Evolutionary conservation across 495 filamentous ascomycete species (phyloP).

Genomic region (Symbiotaphrina buchneri): DNA sequence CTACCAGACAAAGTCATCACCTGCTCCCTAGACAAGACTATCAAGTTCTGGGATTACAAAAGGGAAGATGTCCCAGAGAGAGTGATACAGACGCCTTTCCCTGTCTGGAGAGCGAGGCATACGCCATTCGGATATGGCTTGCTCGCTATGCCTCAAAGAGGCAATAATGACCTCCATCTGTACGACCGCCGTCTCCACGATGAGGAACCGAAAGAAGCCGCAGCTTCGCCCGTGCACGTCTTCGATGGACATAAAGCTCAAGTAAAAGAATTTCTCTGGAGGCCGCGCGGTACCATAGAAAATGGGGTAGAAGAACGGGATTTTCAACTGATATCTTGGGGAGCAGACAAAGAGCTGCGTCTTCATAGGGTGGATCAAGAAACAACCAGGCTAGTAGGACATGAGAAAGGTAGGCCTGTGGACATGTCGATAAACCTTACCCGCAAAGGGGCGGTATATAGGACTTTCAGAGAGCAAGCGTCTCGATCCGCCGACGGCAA

Average conservation of each 20-base stretch:
- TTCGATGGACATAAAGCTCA: slow-evolving; percentile 71
- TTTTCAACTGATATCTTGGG: slow-evolving; percentile 88
- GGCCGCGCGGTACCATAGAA: slow-evolving; percentile 47
- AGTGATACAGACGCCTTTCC: slow-evolving; percentile 59
- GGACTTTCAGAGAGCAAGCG: slow-evolving; percentile 46
- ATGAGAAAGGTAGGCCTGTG: slow-evolving; percentile 41
- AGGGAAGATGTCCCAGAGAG: slow-evolving; percentile 41
- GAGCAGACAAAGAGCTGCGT: slow-evolving; percentile 60
- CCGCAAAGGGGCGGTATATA: slow-evolving; percentile 65
- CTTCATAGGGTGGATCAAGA: slow-evolving; percentile 51
- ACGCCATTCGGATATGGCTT: slow-evolving; percentile 79
- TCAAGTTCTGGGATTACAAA: slow-evolving; percentile 85
- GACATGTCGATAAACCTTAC: slow-evolving; percentile 50
- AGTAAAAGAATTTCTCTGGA: slow-evolving; percentile 88
- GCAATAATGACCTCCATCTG: slow-evolving; percentile 63
- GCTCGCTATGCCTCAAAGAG: slow-evolving; percentile 78
- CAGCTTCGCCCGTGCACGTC: slow-evolving; percentile 34
- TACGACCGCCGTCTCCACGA: slow-evolving; percentile 43
- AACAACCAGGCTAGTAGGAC: slow-evolving; percentile 48
- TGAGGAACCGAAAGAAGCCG: slow-evolving; percentile 20
- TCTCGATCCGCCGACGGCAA: slow-evolving; percentile 12
- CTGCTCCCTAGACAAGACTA: slow-evolving; percentile 76
- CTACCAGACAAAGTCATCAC: slow-evolving; percentile 49
- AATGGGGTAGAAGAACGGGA: slow-evolving; percentile 69
- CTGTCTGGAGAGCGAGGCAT: slow-evolving; percentile 83